Evolutionary conservation across 2,329 filamentous ascomycete species (phyloP).

Genomic region (Cladosporium oxysporum): DNA sequence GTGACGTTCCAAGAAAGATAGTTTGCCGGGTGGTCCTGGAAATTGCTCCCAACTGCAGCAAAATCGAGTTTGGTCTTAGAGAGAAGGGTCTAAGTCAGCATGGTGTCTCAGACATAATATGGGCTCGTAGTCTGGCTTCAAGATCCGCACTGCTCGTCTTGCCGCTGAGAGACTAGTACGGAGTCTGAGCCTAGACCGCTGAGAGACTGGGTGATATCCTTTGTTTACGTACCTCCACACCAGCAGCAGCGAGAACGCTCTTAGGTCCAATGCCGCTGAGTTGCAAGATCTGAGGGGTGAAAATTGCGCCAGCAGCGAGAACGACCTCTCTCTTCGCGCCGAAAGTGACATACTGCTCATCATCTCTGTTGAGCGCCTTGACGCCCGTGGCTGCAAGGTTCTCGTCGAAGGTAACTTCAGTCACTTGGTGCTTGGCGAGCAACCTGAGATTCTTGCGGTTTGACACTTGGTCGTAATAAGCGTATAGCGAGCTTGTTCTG

Average conservation of each 20-base stretch:
- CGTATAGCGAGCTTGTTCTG: slow-evolving; percentile 49
- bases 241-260: slow-evolving; percentile 54
- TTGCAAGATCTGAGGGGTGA: slow-evolving; percentile 53
- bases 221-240: slow-evolving; percentile 42
- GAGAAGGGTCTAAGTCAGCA: too few species aligned
- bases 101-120: too few species aligned
- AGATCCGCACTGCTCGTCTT: too few species aligned
- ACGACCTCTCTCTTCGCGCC: slow-evolving; percentile 42
- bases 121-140: too few species aligned
- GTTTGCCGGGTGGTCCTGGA: slow-evolving; percentile 55
- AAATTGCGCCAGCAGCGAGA: slow-evolving; percentile 42
- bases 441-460: not conserved
- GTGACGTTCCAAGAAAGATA: slow-evolving; percentile 19
- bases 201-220: too few species aligned
- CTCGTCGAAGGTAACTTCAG: not conserved
- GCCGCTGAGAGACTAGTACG: too few species aligned
- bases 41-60: slow-evolving; percentile 62
- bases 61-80: slow-evolving; percentile 54
- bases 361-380: not conserved
- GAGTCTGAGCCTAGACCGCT: too few species aligned
- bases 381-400: not conserved
- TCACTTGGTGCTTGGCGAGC: not conserved
- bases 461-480: slow-evolving; percentile 2
- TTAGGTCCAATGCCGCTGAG: slow-evolving; percentile 60
- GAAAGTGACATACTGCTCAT: not conserved